These are phyloP conservation scores for Blastobotrys apis DNA, from an alignment of 1,139 yeast genomes.

Conservation along the genomic window DNA sequence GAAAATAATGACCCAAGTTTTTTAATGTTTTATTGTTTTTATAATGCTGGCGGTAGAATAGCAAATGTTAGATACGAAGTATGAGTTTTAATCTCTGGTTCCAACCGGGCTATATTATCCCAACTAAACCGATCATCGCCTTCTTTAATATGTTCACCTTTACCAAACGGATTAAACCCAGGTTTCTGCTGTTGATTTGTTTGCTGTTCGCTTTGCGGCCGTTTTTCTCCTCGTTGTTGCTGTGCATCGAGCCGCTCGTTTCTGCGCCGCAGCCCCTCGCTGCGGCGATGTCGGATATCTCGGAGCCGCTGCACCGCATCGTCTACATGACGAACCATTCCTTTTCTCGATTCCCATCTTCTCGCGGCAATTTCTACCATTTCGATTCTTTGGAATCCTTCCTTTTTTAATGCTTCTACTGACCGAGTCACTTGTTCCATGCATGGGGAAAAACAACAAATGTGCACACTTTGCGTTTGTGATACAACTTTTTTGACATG, in stretches of 20 bases:
- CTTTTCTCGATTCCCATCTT: slow-evolving; percentile 88
- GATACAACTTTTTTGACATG: slow-evolving; percentile 55
- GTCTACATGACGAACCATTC: slow-evolving; percentile 73
- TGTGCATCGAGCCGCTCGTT: slow-evolving; percentile 33
- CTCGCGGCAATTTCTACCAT: slow-evolving; percentile 88
- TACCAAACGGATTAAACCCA: slow-evolving; percentile 89
- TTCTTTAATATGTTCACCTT: slow-evolving; percentile 72
- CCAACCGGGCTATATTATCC: slow-evolving; percentile 78
- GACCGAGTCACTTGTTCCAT: slow-evolving; percentile 94
- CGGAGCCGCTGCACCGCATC: slow-evolving; percentile 78
- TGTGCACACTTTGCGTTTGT: slow-evolving; percentile 47
- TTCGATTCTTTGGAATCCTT: slow-evolving; percentile 87
- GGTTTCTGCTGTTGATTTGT: slow-evolving; percentile 34
- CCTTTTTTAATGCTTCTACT: slow-evolving; percentile 61
- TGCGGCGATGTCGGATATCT: slow-evolving; percentile 73
- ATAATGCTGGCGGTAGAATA: slow-evolving; percentile 31
- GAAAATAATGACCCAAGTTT: neutral
- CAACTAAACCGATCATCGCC: slow-evolving; percentile 80
- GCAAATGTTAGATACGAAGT: slow-evolving; percentile 96
- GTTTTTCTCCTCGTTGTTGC: slow-evolving; percentile 5
- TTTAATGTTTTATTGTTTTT: neutral
- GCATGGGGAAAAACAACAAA: slow-evolving; percentile 97
- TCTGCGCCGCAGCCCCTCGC: slow-evolving; percentile 68
- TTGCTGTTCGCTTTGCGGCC: slow-evolving; percentile 20
- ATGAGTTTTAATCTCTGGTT: slow-evolving; percentile 83